Evolutionary conservation across 352 stramenopile species (phyloP).

Genomic region (Globisporangium nodosum): DNA sequence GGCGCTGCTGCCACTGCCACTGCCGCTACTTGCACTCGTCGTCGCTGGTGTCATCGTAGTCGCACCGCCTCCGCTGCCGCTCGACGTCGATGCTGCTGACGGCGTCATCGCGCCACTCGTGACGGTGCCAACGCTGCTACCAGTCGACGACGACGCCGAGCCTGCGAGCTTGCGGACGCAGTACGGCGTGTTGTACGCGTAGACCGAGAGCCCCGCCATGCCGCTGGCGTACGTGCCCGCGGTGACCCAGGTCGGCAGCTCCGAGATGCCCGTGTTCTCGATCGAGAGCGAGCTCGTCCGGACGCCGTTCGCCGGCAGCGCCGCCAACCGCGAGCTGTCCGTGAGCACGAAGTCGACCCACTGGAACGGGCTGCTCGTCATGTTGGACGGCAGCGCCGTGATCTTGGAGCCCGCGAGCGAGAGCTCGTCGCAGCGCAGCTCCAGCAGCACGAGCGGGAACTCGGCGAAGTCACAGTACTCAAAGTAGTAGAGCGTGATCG

Average conservation of each 20-base stretch:
- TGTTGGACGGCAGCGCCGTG: conserved; percentile 14
- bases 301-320: conserved; percentile 9
- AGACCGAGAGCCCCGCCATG: conserved; percentile 9
- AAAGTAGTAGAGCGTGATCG: conserved; percentile 15
- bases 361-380: conserved; percentile 18
- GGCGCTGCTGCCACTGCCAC: neutral
- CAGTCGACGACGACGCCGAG: neutral
- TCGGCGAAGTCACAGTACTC: conserved; percentile 13
- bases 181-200: conserved; percentile 30
- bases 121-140: neutral
- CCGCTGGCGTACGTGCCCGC: neutral
- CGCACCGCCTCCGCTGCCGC: neutral
- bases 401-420: conserved; percentile 18
- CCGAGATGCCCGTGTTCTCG: conserved; percentile 21
- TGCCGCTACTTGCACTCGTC: neutral
- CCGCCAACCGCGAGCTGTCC: conserved; percentile 4
- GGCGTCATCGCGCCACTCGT: neutral
- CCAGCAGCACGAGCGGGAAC: conserved; percentile 11
- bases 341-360: conserved; percentile 17
- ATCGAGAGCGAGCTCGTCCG: conserved; percentile 22
- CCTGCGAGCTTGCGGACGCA: conserved; percentile 12
- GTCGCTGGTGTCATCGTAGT: neutral
- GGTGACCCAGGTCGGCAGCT: conserved; percentile 13
- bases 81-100: neutral
- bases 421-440: conserved; percentile 12